phyloP scores from a whole-genome alignment of 2,329 filamentous ascomycete genomes.

The Septoria linicola region DNA sequence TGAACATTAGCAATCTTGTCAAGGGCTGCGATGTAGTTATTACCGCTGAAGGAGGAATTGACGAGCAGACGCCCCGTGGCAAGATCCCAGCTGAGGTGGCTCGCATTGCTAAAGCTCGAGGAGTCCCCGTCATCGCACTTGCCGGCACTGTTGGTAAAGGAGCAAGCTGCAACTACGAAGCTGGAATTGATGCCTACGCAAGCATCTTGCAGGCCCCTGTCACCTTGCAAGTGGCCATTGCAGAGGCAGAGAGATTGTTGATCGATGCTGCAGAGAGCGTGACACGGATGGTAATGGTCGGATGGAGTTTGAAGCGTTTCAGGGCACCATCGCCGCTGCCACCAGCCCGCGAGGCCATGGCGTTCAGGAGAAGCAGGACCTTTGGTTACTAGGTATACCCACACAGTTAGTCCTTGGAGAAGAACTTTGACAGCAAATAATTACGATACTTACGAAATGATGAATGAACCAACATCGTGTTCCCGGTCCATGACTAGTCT shows the following conservation, averaged over 20 bases:
- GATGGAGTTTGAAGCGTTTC: slow-evolving; percentile 30
- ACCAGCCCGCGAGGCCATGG: slow-evolving; percentile 8
- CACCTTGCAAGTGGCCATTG: slow-evolving; percentile 39
- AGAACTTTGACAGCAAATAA: too few relatives aligned
- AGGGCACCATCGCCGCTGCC: slow-evolving; percentile 12
- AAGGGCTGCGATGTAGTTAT: slow-evolving; percentile 52
- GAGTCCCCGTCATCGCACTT: slow-evolving; percentile 49
- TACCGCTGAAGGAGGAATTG: slow-evolving; percentile 55
- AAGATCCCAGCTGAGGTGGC: slow-evolving; percentile 57
- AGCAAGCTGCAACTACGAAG: slow-evolving; percentile 38
- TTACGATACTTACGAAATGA: too few relatives aligned
- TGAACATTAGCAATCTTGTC: slow-evolving; percentile 50
- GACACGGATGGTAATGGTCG: slow-evolving; percentile 41
- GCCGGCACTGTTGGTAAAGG: slow-evolving; percentile 45
- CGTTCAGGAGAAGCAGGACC: slow-evolving; percentile 17
- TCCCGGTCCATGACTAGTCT: too few relatives aligned
- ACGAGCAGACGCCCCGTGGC: slow-evolving; percentile 52
- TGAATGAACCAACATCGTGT: too few relatives aligned
- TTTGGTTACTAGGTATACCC: slow-evolving; percentile 11
- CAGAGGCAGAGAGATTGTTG: slow-evolving; percentile 38
- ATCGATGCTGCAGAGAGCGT: slow-evolving; percentile 41
- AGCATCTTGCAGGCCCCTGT: slow-evolving; percentile 39
- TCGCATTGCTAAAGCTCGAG: slow-evolving; percentile 47
- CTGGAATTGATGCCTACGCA: slow-evolving; percentile 41
- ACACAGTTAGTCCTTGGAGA: neutral